Base-by-base conservation (phyloP, 441 rosid genomes). In the Adansonia gregorii region DNA sequence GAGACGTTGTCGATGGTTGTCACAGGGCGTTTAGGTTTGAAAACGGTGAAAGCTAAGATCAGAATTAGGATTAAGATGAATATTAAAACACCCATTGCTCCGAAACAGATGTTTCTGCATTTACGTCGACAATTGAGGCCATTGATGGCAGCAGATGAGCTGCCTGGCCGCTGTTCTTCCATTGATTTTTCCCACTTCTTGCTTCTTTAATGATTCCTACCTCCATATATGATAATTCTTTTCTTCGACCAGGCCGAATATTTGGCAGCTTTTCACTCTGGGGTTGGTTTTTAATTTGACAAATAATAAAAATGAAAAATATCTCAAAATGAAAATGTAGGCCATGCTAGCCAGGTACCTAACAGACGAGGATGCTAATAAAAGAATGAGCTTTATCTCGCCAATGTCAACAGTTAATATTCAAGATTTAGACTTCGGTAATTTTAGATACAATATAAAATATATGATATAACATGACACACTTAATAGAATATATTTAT, bases 81-180 rank as follows among this genome's bases (percentile, higher is more conserved):
- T 63, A 63, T 15, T 27, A 63, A 63, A 35, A 31, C 67, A 14
- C 43, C 67, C 45, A 63, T 31, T 17, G 67, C 31, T 63, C 45
- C 67, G 6, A 63, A 63, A 31, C 67, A 63, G 67, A 63, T 63
- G 67, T 63, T 63, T 63, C 67, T 63, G 45, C 67, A 63, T 31
- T 12, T 63, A 63, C 31, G 67, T n/a, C 41, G 67, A 61, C 0
- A 41, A 39, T 27, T 61, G 43, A 6, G 66, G 66, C 27, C 66
- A 61, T 9, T 27, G 43, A 61, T 27, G 66, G 66, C 43, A 24
- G 43, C n/a, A 31, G 35, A 31, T 61, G 66, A 27, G 14, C 43
- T 61, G 66, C 8, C 27, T 61, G 66, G 41, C 6, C 17, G 14
- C 19, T 63, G 45, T 56, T n/a, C 20, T 63, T 63, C 67, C 43